Conservation (phyloP, 768 basidiomycete genomes). For the Baorangia bicolor region DNA sequence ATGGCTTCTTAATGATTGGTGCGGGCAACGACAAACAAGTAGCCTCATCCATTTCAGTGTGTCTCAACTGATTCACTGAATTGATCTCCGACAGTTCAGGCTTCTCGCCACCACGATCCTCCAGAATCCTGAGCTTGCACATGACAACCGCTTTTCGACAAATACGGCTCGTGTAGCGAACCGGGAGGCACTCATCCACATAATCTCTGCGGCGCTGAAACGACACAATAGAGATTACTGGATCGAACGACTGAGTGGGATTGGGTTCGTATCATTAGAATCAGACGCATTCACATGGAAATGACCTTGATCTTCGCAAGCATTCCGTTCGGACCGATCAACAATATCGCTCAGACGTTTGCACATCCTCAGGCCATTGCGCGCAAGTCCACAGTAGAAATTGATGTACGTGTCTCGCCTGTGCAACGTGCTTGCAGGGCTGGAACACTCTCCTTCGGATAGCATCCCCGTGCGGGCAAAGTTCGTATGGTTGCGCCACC, state of each 20-base stretch:
- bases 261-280: conserved; percentile 56
- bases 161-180: conserved; percentile 78
- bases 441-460: conserved; percentile 13
- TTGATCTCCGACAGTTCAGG: conserved; percentile 53
- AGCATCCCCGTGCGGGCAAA: conserved; percentile 75
- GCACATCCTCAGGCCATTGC: conserved; percentile 84
- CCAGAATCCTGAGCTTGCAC: conserved; percentile 53
- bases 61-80: conserved; percentile 9
- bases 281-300: conserved; percentile 5
- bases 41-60: conserved; percentile 6
- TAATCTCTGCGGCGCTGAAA: conserved; percentile 63
- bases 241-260: conserved; percentile 71
- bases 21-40: conserved; percentile 90
- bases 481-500: conserved; percentile 81
- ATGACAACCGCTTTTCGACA: conserved; percentile 63
- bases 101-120: conserved; percentile 66
- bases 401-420: conserved; percentile 58
- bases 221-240: conserved; percentile 65
- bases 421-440: conserved; percentile 26
- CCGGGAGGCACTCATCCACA: conserved; percentile 62
- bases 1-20: conserved; percentile 91
- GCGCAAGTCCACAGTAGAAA: conserved; percentile 69
- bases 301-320: conserved; percentile 35
- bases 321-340: conserved; percentile 89
- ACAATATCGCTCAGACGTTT: conserved; percentile 87